phyloP scores from a whole-genome alignment of 2,329 filamentous ascomycete genomes.

The Colletotrichum nymphaeae region DNA sequence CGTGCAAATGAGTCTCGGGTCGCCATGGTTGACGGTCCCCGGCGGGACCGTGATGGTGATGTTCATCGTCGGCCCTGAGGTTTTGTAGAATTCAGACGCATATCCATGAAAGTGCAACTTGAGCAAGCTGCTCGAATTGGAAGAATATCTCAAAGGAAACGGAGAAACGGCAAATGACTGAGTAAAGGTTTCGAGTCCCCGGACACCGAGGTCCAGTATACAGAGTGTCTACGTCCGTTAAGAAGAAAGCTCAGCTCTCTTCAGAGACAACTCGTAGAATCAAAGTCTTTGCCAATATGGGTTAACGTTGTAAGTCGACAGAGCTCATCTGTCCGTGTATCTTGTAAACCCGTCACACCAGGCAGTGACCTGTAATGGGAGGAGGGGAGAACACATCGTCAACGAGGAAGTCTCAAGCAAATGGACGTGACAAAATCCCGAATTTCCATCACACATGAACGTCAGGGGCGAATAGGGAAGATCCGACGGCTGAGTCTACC shows the following conservation, averaged over 20 bases:
- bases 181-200: background rate
- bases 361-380: background rate
- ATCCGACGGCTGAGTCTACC: conserved; percentile 15
- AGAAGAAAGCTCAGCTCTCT: background rate
- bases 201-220: background rate
- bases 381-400: background rate
- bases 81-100: background rate
- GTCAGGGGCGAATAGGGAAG: conserved; percentile 2
- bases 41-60: conserved; percentile 21
- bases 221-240: background rate
- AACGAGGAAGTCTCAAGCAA: background rate
- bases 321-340: background rate
- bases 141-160: background rate
- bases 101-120: background rate
- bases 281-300: background rate
- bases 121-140: background rate
- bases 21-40: conserved; percentile 30
- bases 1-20: conserved; percentile 38
- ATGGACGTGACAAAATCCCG: background rate
- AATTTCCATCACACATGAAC: conserved; percentile 1
- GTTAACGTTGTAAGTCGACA: background rate
- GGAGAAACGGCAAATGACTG: background rate
- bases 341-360: background rate
- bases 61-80: conserved; percentile 16
- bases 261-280: background rate